Conservation (phyloP, 257 asterid genomes). For the Primulina eburnea region DNA sequence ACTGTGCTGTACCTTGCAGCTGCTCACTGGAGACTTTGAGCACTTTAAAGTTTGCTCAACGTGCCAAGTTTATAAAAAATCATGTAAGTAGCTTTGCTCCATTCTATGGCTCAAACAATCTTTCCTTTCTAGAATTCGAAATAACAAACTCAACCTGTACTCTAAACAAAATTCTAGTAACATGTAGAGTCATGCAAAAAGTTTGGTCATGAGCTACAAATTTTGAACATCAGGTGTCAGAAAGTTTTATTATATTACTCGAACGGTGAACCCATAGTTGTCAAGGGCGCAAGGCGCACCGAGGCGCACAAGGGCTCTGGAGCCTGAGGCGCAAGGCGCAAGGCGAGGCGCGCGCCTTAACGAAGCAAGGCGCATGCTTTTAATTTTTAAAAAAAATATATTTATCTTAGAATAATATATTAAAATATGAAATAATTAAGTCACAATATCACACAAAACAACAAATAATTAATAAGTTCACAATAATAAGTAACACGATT, state of each 20-base stretch:
- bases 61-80: constrained; percentile 79
- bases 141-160: background rate
- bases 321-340: too few relatives aligned
- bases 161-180: constrained; percentile 1
- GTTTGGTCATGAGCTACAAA: constrained; percentile 14
- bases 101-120: background rate
- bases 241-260: background rate
- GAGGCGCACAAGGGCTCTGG: too few relatives aligned
- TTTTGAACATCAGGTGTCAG: background rate
- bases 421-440: too few relatives aligned
- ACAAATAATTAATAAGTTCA: too few relatives aligned
- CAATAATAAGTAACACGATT: too few relatives aligned
- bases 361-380: too few relatives aligned
- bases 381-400: too few relatives aligned
- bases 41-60: constrained; percentile 89
- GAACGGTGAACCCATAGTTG: too few relatives aligned
- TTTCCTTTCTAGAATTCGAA: background rate
- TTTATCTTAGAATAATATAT: too few relatives aligned
- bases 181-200: background rate
- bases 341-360: too few relatives aligned
- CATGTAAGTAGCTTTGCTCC: constrained; percentile 43
- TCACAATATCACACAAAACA: too few relatives aligned
- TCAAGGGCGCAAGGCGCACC: too few relatives aligned
- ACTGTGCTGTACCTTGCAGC: constrained; percentile 41
- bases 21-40: constrained; percentile 80